These are phyloP conservation scores for Barbarea vulgaris DNA, from an alignment of 345 rosid genomes.

Conservation along the genomic window DNA sequence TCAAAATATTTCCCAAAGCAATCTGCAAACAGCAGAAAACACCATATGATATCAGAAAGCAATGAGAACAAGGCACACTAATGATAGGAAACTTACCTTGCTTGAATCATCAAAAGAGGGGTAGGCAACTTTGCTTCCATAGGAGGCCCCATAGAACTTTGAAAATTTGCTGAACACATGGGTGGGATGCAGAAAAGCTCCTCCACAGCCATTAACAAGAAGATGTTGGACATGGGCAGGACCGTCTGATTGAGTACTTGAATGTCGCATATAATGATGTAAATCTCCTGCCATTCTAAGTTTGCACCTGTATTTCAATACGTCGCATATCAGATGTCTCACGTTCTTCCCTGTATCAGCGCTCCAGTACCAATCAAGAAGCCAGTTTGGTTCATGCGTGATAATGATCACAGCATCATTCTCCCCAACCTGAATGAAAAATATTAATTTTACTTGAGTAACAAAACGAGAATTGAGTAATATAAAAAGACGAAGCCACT, in stretches of 20 bases:
- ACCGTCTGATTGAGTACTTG: slow-evolving; percentile 70
- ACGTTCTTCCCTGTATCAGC: slow-evolving; percentile 78
- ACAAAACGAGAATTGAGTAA: slow-evolving; percentile 9
- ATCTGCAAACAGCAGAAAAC: slow-evolving; percentile 58
- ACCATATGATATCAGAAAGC: slow-evolving; percentile 9
- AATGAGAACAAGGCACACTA: slow-evolving; percentile 17
- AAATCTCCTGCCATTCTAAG: slow-evolving; percentile 96
- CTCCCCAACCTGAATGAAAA: slow-evolving; percentile 62
- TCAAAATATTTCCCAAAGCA: slow-evolving; percentile 97
- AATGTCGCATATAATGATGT: slow-evolving; percentile 99
- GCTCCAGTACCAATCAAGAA: slow-evolving; percentile 96
- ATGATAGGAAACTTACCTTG: slow-evolving; percentile 57
- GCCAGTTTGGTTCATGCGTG: slow-evolving; percentile 98
- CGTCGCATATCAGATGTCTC: slow-evolving; percentile 73
- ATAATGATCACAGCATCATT: slow-evolving; percentile 80
- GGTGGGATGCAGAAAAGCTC: slow-evolving; percentile 98
- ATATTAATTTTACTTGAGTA: background rate
- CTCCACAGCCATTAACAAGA: slow-evolving; percentile 96
- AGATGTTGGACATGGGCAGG: slow-evolving; percentile 84
- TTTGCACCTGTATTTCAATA: slow-evolving; percentile 88
- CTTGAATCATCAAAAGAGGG: slow-evolving; percentile 97
- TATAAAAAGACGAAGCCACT: slow-evolving; percentile 22
- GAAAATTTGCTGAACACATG: slow-evolving; percentile 87
- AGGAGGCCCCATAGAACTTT: slow-evolving; percentile 58
- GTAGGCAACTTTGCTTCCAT: slow-evolving; percentile 83